phyloP scores from a whole-genome alignment of 306 rosid species.

The Cyclanthera cordifolia region DNA sequence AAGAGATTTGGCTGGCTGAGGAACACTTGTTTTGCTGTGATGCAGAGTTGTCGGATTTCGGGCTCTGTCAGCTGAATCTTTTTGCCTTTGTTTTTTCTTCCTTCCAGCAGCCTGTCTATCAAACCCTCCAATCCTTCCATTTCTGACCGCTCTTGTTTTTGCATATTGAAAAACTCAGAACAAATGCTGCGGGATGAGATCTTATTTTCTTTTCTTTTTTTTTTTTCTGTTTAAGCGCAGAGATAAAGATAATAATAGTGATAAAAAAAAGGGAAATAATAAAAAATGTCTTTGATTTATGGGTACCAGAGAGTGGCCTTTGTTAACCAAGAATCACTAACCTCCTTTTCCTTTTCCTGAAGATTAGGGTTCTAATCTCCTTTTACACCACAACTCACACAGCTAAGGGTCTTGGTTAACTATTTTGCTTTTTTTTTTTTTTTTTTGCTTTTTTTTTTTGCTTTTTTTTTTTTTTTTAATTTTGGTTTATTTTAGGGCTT shows the following conservation, averaged over 20 bases:
- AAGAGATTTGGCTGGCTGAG: conserved; percentile 68
- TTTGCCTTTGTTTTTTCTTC: conserved; percentile 51
- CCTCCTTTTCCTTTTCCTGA: neutral
- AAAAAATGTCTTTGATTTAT: neutral
- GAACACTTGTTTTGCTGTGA: conserved; percentile 54
- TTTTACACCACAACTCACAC: too few species aligned
- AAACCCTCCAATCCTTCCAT: conserved; percentile 85
- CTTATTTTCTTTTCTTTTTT: too few species aligned
- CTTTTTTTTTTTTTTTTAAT: too few species aligned
- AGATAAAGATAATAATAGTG: too few species aligned
- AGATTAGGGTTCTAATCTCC: neutral
- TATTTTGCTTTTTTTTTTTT: too few species aligned
- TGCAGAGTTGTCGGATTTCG: conserved; percentile 71
- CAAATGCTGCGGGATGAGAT: too few species aligned
- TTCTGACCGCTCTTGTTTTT: conserved; percentile 6
- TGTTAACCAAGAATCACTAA: conserved; percentile 11
- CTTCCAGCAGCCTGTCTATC: conserved; percentile 68
- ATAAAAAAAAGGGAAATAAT: too few species aligned
- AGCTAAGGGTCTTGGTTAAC: too few species aligned
- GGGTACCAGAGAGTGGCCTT: neutral
- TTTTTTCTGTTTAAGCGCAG: too few species aligned
- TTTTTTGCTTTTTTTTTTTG: too few species aligned
- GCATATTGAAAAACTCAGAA: too few species aligned
- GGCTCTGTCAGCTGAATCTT: conserved; percentile 51
- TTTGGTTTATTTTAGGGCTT: too few species aligned